Evolutionary conservation across 2,329 filamentous ascomycete species (phyloP), one percentile per base, ranked within the genome.

Genomic region (Paraphaeosphaeria sporulosa): DNA sequence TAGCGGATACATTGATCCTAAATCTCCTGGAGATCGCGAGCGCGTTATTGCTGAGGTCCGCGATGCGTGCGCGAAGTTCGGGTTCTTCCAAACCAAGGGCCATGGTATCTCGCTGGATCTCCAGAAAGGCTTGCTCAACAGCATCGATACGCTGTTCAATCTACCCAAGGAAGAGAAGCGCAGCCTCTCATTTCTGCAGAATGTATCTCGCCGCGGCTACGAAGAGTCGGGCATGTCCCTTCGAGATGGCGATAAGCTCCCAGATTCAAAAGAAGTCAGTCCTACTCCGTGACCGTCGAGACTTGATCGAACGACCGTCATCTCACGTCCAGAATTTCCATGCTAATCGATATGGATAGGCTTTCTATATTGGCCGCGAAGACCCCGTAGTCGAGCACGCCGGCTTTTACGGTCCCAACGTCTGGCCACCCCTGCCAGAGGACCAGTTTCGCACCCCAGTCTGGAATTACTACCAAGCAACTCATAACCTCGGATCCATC

Each of bases 1-100:
- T 19, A 48, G 38, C 27, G 25, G 38, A 4, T 60, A 57, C 54
- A 57, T 60, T 48, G 42, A 53, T 30, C 46, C 46, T 27, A 49
- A 27, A 40, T 15, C 15, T 6, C 40, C 38, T 17, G 58, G 42
- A 7, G 58, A 60, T n/a, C 23, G 34, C 5, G 47, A 57, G 10
- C 36, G 47, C 1, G 63, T 65, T n/a, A 59, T 65, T 27, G 42
- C 44, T 13, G 46, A 59, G n/a, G 48, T 65, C n/a, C 38, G 51
- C 23, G 32, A 58, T 57, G 61, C 63, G 2, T 47, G 38, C 19
- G 19, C n/a, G 17, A 43, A 62, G 10, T 67, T 59, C 57, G 65
- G 65, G 21, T 67, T 67, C 42, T 65, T 67, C 59, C 59, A 59
- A n/a, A 53, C 61, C 19, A 46, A 51, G 6, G 63, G 65, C 27